Conservation (phyloP, 2,329 filamentous ascomycete species). For the Chaetomium strumarium region DNA sequence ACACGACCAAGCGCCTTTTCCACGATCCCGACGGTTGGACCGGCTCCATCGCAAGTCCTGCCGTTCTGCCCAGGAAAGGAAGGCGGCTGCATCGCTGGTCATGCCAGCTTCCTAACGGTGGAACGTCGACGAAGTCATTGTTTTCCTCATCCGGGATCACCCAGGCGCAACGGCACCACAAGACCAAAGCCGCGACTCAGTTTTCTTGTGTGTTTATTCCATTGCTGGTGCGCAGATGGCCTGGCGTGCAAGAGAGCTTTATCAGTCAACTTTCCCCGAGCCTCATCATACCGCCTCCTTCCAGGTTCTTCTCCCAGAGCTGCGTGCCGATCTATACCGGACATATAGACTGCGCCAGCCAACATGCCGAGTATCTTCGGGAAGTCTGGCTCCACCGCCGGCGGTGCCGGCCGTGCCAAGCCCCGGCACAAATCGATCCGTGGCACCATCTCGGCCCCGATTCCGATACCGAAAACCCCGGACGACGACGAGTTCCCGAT, state of each 20-base stretch:
- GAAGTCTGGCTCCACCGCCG: conserved; percentile 38
- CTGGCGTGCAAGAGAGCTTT: conserved; percentile 19
- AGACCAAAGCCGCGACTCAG: conserved; percentile 21
- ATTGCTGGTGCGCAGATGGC: conserved; percentile 26
- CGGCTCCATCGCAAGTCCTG: conserved; percentile 1
- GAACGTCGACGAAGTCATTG: conserved; percentile 13
- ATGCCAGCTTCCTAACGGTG: conserved; percentile 26
- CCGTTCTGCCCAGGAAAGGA: conserved; percentile 9
- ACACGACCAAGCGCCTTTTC: conserved; percentile 3
- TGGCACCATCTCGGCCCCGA: conserved; percentile 56
- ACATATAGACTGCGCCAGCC: conserved; percentile 2
- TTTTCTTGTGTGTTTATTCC: conserved; percentile 7
- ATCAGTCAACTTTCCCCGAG: conserved; percentile 16
- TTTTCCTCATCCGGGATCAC: conserved; percentile 11
- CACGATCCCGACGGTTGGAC: conserved; percentile 3
- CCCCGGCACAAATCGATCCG: conserved; percentile 44
- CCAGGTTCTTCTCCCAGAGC: conserved; percentile 18
- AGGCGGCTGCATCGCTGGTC: conserved; percentile 27
- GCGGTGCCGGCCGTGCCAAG: conserved; percentile 38
- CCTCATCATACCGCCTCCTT: conserved; percentile 5
- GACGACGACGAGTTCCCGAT: conserved; percentile 53
- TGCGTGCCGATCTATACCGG: not conserved
- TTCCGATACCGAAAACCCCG: conserved; percentile 44
- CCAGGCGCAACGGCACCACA: conserved; percentile 20
- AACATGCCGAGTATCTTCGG: conserved; percentile 40